phyloP scores from a whole-genome alignment of 2,329 filamentous ascomycete genomes.

The Tolypocladium nubicola region DNA sequence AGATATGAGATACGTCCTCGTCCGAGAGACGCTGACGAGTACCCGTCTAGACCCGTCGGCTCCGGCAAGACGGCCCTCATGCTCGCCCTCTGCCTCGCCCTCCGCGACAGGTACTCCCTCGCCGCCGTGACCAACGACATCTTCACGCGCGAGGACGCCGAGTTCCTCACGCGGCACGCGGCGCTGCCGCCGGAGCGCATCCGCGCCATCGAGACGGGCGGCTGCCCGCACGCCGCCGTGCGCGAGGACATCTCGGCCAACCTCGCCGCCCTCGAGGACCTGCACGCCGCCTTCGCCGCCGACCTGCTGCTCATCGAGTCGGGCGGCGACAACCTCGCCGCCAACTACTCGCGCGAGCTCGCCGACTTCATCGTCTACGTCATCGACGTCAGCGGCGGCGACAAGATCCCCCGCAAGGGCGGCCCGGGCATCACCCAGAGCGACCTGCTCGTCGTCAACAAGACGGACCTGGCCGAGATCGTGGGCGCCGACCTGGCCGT shows the following conservation, averaged over 20 bases:
- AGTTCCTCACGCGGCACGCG: slow-evolving; percentile 82
- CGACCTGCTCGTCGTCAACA: slow-evolving; percentile 89
- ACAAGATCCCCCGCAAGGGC: slow-evolving; percentile 94
- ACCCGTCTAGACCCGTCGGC: slow-evolving; percentile 63
- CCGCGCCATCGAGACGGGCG: slow-evolving; percentile 92
- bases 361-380: slow-evolving; percentile 99
- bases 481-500: slow-evolving; percentile 84
- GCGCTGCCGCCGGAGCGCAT: slow-evolving; percentile 79
- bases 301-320: slow-evolving; percentile 90
- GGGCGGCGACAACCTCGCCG: slow-evolving; percentile 91
- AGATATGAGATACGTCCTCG: too few species aligned
- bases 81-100: slow-evolving; percentile 79
- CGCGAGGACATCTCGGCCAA: slow-evolving; percentile 95
- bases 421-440: slow-evolving; percentile 96
- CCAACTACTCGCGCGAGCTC: slow-evolving; percentile 90
- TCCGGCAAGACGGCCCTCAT: slow-evolving; percentile 97
- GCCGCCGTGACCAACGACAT: slow-evolving; percentile 98
- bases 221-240: slow-evolving; percentile 92
- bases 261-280: slow-evolving; percentile 79
- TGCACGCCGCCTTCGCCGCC: slow-evolving; percentile 68
- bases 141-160: slow-evolving; percentile 95
- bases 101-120: slow-evolving; percentile 73
- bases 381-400: slow-evolving; percentile 90
- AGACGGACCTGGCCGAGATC: slow-evolving; percentile 85
- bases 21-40: neutral